Percentiles rank a stretch among this genome's conserved stretches.
These are phyloP conservation scores for Oldenlandia corymbosa DNA, from an alignment of 257 asterid genomes.

Conservation along the genomic window DNA sequence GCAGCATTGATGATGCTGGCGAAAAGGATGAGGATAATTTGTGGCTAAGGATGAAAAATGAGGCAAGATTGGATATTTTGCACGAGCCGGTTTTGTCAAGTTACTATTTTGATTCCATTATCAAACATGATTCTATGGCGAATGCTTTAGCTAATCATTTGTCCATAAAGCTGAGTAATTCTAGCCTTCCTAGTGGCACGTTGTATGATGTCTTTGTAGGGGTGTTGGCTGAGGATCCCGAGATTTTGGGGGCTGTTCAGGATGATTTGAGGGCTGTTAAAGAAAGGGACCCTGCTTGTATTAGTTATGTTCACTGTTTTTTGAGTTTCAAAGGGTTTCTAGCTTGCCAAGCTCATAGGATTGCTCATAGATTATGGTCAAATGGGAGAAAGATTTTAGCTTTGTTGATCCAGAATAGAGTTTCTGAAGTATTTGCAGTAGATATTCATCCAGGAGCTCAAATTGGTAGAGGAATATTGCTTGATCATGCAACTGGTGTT, in stretches of 20 bases:
- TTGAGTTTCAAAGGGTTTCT: slow-evolving; percentile 76
- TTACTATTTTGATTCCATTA: slow-evolving; percentile 48
- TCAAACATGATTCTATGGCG: slow-evolving; percentile 57
- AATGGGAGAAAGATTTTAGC: slow-evolving; percentile 55
- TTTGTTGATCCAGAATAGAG: slow-evolving; percentile 63
- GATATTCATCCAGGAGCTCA: slow-evolving; percentile 90
- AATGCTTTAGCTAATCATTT: slow-evolving; percentile 59
- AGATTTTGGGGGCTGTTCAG: slow-evolving; percentile 41
- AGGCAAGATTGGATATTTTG: slow-evolving; percentile 57
- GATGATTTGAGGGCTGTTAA: slow-evolving; percentile 68
- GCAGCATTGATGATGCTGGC: background rate
- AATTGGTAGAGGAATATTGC: slow-evolving; percentile 71
- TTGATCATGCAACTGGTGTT: slow-evolving; percentile 92
- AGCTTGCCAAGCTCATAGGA: slow-evolving; percentile 71
- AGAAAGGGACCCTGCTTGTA: slow-evolving; percentile 90
- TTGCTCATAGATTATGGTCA: slow-evolving; percentile 68
- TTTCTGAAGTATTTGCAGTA: slow-evolving; percentile 74
- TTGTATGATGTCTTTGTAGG: slow-evolving; percentile 49
- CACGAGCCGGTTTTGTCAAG: slow-evolving; percentile 65
- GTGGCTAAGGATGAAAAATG: slow-evolving; percentile 62
- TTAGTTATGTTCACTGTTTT: slow-evolving; percentile 74
- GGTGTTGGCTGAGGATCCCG: slow-evolving; percentile 43
- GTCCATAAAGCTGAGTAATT: slow-evolving; percentile 52
- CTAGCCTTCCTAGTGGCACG: slow-evolving; percentile 43
- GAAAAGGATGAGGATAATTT: slow-evolving; percentile 29